Evolutionary conservation across 2,329 filamentous ascomycete genomes (phyloP), one percentile per base, ranked within the genome.

Genomic region (Onygena corvina): DNA sequence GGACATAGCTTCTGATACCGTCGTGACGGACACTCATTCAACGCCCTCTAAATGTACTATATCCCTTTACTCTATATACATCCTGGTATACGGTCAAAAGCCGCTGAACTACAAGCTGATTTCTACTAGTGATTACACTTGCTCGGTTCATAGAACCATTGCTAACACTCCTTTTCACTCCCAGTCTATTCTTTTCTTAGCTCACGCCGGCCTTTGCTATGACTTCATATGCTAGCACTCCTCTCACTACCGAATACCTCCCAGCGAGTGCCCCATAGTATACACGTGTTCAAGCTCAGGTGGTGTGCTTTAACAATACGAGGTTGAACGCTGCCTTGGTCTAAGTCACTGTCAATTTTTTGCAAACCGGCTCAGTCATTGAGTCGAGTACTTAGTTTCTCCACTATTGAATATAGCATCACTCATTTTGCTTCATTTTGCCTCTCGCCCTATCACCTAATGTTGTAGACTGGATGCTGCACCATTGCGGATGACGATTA

Each of bases 21-120:
- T 42, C 38, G 38, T 42, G 21, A 42, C 38, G 38, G 38, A 42
- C 38, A 42, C 38, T 42, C 38, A 23, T 42, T 42, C 27, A 27
- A 42, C 9, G 5, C 9, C 12, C 27, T 27, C 38, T 29, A 42
- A 42, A 42, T 42, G 38, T 42, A 42, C 27, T 12, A 23, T 38
- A 12, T 12, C 36, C 38, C 23, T 12, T 23, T 4, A 3, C 36
- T n/a, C 12, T 27, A 23, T 6, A 3, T 14, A 23, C 9, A 3
- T 14, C 23, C 11, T 42, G 21, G 7, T 25, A 12, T 25, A n/a
- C 18, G 5, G 25, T 5, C 21, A 12, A 9, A 7, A 42, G 3
- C 11, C 21, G n/a, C 11, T 8, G 16, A 21, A 42, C 16, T 12
- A 42, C 5, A 42, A 6, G 12, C 38, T 42, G 21, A 42, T n/a